Evolutionary conservation across 2,329 filamentous ascomycete genomes (phyloP), one percentile per base, ranked within the genome.

Genomic region (Cladophialophora chaetospira): DNA sequence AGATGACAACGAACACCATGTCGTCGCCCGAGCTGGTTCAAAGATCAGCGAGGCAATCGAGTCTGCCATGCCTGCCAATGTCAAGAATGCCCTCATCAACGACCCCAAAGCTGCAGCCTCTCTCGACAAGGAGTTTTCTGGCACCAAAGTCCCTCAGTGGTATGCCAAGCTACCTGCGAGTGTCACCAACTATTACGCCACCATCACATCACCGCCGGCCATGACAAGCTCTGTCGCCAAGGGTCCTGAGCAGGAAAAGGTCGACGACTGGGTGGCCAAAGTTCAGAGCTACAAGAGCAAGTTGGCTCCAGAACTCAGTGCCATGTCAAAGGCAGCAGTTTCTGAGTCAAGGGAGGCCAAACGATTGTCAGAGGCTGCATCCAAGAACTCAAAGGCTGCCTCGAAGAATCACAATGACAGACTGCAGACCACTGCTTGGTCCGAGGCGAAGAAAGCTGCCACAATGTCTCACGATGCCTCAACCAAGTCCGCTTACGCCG

Each of bases 141-240:
- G 44, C 26, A 9, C 46, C n/a, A 21, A 43, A 8, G 25, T 49
- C 8, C 55, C 55, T 35, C 35, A 28, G 33, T 58, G 44, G 55
- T 58, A 50, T 38, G 36, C 43, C 17, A 26, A 28, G 19, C 13
- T 58, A 35, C 44, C 49, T 19, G 43, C 50, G 6, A 49, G 29
- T 44, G 50, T 53, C 44, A 48, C 44, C 49, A 58, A 58, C 38
- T 58, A 53, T 38, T 53, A 58, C n/a, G 43, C 50, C 36, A 58
- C 55, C 21, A 50, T 58, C 25, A 58, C 49, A 5, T 36, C 44
- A 42, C 55, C 55, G 3, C 43, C 50, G 6, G 49, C 38, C 31
- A 44, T 53, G 49, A 33, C 23, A 28, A 31, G 31, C 21, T 33
- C 28, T 28, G 38, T 11, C 17, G 15, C 36, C 13, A 28, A 33